Evolutionary conservation across 768 basidiomycete genomes (phyloP), one percentile per base, ranked within the genome.

Genomic region (Leccinum sublutescens): DNA sequence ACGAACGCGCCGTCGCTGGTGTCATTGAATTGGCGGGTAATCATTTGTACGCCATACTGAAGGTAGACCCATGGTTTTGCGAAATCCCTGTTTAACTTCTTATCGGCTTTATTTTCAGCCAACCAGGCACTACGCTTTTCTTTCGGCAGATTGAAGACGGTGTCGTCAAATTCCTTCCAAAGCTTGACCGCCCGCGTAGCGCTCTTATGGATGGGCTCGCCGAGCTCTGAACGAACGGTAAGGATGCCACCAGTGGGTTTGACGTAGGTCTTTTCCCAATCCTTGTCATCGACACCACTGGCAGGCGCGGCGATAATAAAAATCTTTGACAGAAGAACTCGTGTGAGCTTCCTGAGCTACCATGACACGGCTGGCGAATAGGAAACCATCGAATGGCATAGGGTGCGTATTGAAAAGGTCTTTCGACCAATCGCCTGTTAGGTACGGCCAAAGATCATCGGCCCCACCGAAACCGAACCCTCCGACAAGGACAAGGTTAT

Each of bases 141-240:
- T 79, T 95, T 93, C 10, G 96, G 88, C 66, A 98, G 74, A 73
- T 88, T 90, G 84, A 98, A 99, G 57, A 99, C 91, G 25, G 88
- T 93, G 67, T 96, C 88, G 68, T 99, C 97, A 71, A 98, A 98
- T 78, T 98, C 95, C 75, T 95, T 94, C 97, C 97, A 99, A 45
- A 99, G 81, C 80, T 92, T 98, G 74, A 99, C 93, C 36, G 85
- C 97, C 50, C 97, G 91, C 47, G 88, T 99, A 34, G 97, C 95
- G 70, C 98, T 92, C 80, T 99, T 99, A 80, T 99, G 97, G 66
- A 98, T 98, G 11, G 96, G 97, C 75, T 99, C 97, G 43, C 95
- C 95, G 52, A 99, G 84, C 79, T 99, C 97, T 4, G 96, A 98
- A 64, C 89, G 91, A 61, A 99, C 97, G 6, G 96, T 98, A 61